Evolutionary conservation across 352 stramenopile genomes (phyloP), one percentile per base, ranked within the genome.

Genomic region (Albugo candida): DNA sequence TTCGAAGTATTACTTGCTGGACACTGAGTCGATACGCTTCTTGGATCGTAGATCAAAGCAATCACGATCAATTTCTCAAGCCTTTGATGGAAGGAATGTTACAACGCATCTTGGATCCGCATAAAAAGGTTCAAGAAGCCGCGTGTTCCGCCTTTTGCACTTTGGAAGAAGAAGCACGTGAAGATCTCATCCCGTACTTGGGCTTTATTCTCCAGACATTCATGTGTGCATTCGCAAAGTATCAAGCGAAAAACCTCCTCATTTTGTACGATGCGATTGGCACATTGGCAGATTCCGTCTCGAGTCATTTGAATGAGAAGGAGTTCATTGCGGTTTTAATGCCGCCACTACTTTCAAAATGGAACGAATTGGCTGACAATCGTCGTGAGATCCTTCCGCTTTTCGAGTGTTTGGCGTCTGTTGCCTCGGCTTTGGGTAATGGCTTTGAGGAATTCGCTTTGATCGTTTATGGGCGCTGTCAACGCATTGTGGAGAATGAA

Each of bases 211-310:
- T 95, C 53, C 77, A 83, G 52, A 93, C 81, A 51, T 66, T 98
- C 31, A 92, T 94, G 57, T 81, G 82, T 39, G 89, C 89, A 8
- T 88, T 98, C 53, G 62, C 71, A 59, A 84, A 93, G 56, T 97
- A 97, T 63, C 77, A 96, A 48, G 87, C 81, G 14, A 89, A 95
- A 50, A 97, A 93, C 64, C 55, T 97, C 39, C 56, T 98, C 18
- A 95, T 97, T 42, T 62, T 97, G 53, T 97, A 97, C 64, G 93
- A 98, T 56, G 92, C 85, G 19, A 82, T 98, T 17, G 89, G 89
- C 14, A 96, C 92, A 48, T 83, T 98, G 41, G 92, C 91, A 0
- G 91, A 98, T 56, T 95, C 73, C 20, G 81, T 96, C 27, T 91
- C 92, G 12, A 65, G 85, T 40, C 64, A 81, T n/a, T 70, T 97